A percentile compares a stretch with the other conserved stretches of the same genome.
These are phyloP conservation scores for Trametes pubescens DNA, from an alignment of 1,284 basidiomycete genomes.

Conservation along the genomic window DNA sequence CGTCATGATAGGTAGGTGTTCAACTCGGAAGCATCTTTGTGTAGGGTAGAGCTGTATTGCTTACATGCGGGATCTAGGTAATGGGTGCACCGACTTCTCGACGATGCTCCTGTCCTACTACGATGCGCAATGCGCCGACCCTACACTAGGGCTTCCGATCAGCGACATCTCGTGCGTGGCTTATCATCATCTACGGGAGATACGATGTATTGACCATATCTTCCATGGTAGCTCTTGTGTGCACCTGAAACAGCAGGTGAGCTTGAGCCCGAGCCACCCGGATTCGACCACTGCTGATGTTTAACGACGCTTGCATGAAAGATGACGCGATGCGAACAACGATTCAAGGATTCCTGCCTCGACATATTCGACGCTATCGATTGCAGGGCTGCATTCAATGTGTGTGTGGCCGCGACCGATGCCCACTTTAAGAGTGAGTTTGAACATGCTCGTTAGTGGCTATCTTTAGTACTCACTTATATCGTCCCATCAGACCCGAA, in stretches of 20 bases:
- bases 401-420: conserved; percentile 43
- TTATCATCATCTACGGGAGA: conserved; percentile 56
- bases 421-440: conserved; percentile 26
- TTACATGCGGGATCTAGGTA: conserved; percentile 48
- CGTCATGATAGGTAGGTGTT: conserved; percentile 74
- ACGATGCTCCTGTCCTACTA: conserved; percentile 41
- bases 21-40: too few relatives aligned
- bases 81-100: conserved; percentile 42
- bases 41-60: not conserved
- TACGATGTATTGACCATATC: conserved; percentile 52
- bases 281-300: not conserved
- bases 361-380: conserved; percentile 49
- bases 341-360: conserved; percentile 40
- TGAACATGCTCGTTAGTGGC: not conserved
- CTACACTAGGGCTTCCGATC: conserved; percentile 38
- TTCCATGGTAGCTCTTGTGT: conserved; percentile 36
- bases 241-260: conserved; percentile 38
- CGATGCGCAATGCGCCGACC: conserved; percentile 41
- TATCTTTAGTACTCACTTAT: not conserved
- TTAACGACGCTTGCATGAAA: conserved; percentile 5
- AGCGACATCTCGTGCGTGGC: conserved; percentile 37
- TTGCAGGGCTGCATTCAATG: conserved; percentile 49
- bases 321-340: conserved; percentile 43
- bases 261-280: not conserved
- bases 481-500: conserved; percentile 10